A percentile compares a stretch with the other conserved stretches of the same genome.
phyloP scores from a whole-genome alignment of 768 basidiomycete species.

The Udeniomyces megalosporus region DNA sequence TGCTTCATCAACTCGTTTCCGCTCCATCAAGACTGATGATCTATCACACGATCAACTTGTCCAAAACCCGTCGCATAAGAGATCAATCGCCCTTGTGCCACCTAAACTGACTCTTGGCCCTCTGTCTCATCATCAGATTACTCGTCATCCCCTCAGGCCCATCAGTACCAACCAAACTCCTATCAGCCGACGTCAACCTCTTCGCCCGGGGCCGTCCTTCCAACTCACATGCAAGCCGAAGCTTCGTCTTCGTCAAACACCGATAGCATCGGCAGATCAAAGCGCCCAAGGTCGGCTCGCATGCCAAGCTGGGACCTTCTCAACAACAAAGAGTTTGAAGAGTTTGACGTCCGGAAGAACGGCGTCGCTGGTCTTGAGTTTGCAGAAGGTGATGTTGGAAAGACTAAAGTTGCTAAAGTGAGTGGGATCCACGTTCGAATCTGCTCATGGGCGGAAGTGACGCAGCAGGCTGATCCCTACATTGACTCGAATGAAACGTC shows the following conservation, averaged over 20 bases:
- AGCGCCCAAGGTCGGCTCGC: background rate
- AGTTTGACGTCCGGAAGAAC: conserved; percentile 8
- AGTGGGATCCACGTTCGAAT: background rate
- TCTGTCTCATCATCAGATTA: no score
- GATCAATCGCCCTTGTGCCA: no score
- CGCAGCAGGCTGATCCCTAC: background rate
- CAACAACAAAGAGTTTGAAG: background rate
- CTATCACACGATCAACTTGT: no score
- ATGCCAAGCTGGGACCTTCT: background rate
- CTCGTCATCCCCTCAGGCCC: no score
- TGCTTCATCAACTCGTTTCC: no score
- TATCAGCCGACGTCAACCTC: no score
- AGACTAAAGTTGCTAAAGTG: no score
- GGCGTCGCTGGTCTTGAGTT: conserved; percentile 6
- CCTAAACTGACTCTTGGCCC: no score
- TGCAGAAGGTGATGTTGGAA: conserved; percentile 3
- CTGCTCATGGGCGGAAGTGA: background rate
- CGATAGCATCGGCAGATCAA: background rate
- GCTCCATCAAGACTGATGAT: background rate
- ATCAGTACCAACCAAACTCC: background rate
- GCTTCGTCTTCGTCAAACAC: background rate
- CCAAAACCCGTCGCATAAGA: no score
- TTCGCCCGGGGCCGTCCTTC: background rate
- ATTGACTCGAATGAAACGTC: conserved; percentile 2
- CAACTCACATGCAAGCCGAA: background rate